Conservation (phyloP, 169 alveolate species). For the Theileria equi region DNA sequence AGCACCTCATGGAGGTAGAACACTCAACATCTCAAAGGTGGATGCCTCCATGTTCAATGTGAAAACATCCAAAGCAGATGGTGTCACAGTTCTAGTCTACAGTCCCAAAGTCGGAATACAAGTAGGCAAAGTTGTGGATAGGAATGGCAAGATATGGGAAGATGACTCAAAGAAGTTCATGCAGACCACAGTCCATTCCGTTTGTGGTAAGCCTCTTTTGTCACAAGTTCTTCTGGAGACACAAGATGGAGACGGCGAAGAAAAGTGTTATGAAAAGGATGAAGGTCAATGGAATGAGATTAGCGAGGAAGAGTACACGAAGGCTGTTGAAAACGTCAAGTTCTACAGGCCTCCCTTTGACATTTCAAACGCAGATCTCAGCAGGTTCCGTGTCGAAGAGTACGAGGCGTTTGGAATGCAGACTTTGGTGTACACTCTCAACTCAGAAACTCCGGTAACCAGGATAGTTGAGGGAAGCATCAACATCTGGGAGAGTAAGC, state of each 20-base stretch:
- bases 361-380: neutral
- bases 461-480: conserved; percentile 7
- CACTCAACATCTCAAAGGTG: neutral
- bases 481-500: conserved; percentile 9
- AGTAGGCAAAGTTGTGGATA: neutral
- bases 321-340: neutral
- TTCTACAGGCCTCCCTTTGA: conserved; percentile 1
- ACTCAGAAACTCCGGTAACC: neutral
- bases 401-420: neutral
- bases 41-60: neutral
- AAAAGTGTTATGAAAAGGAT: neutral
- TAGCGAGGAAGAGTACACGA: neutral
- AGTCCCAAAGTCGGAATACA: conserved; percentile 1
- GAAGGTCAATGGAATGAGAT: conserved; percentile 1
- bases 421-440: conserved; percentile 5
- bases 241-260: neutral
- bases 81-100: neutral
- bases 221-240: neutral
- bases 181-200: neutral
- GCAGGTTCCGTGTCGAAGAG: neutral
- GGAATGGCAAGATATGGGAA: conserved; percentile 1
- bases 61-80: neutral
- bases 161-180: neutral
- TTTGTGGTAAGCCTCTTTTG: neutral
- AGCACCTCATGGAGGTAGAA: too few relatives aligned